Conservation (phyloP, 352 stramenopile species). For the Phytophthora aleatoria region DNA sequence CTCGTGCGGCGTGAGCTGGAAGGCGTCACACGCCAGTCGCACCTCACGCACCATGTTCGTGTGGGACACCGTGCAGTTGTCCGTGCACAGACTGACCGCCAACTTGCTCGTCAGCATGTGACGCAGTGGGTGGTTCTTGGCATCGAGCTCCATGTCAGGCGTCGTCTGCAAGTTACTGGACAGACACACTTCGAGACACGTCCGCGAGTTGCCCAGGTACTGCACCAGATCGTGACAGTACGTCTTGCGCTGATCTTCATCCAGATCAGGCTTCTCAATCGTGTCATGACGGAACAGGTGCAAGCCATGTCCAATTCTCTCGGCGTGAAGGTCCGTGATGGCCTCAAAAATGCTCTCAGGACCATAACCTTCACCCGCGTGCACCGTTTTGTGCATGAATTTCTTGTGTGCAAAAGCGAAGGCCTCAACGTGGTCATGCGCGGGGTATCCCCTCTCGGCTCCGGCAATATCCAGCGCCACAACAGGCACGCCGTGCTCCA, state of each 20-base stretch:
- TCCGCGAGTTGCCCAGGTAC: conserved; percentile 82
- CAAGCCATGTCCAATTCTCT: conserved; percentile 86
- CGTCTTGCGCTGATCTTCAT: conserved; percentile 43
- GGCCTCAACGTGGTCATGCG: conserved; percentile 79
- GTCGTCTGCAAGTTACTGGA: conserved; percentile 89
- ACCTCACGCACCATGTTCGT: conserved; percentile 87
- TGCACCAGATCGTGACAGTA: conserved; percentile 87
- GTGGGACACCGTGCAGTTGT: conserved; percentile 89
- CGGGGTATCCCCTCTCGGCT: conserved; percentile 79
- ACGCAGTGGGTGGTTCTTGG: conserved; percentile 70
- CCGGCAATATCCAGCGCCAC: conserved; percentile 90
- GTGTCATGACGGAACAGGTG: conserved; percentile 88
- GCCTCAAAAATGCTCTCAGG: conserved; percentile 89
- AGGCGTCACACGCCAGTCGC: conserved; percentile 80
- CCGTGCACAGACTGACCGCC: conserved; percentile 82
- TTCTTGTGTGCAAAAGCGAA: conserved; percentile 89
- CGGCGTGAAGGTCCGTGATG: conserved; percentile 85
- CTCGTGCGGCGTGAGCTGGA: conserved; percentile 72
- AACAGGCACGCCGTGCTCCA: conserved; percentile 65
- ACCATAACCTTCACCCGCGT: conserved; percentile 87
- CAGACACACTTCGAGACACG: conserved; percentile 87
- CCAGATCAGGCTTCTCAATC: conserved; percentile 53
- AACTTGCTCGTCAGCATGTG: conserved; percentile 87
- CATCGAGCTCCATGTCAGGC: conserved; percentile 75
- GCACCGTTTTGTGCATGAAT: conserved; percentile 90